Evolutionary conservation across 495 filamentous ascomycete genomes (phyloP).

Genomic region (Hypoxylon fragiforme): DNA sequence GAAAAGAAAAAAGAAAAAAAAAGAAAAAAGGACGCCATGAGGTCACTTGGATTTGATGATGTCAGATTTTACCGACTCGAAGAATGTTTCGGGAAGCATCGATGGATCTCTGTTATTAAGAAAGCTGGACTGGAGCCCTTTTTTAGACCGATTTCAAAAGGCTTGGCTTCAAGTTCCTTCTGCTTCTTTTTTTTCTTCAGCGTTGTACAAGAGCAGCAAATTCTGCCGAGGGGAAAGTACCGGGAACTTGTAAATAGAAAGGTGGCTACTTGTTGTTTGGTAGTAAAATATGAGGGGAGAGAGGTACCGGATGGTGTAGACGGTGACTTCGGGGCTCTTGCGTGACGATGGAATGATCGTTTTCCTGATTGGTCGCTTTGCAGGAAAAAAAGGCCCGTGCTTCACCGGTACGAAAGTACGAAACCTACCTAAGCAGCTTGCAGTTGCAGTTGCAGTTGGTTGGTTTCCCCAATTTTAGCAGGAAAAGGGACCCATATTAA

Average conservation of each 20-base stretch:
- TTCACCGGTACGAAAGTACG: background rate
- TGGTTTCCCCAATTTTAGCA: too few relatives aligned
- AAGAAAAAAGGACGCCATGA: slow-evolving; percentile 24
- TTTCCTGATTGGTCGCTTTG: slow-evolving; percentile 3
- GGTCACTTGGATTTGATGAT: slow-evolving; percentile 36
- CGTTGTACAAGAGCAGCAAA: slow-evolving; percentile 1
- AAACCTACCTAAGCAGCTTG: too few relatives aligned
- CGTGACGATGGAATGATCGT: slow-evolving; percentile 27
- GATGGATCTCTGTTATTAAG: slow-evolving; percentile 24
- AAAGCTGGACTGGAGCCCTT: too few relatives aligned
- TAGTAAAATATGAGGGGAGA: too few relatives aligned
- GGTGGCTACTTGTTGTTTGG: slow-evolving; percentile 13
- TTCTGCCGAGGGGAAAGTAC: background rate
- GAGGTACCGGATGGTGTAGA: too few relatives aligned
- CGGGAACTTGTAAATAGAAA: too few relatives aligned
- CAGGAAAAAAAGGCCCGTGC: slow-evolving; percentile 30
- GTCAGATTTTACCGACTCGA: slow-evolving; percentile 20
- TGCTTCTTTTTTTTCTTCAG: background rate
- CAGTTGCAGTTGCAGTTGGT: too few relatives aligned
- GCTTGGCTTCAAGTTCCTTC: too few relatives aligned
- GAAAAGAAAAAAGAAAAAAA: background rate
- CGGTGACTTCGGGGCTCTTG: slow-evolving; percentile 1
- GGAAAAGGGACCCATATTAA: too few relatives aligned
- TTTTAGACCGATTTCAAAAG: too few relatives aligned
- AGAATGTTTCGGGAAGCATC: slow-evolving; percentile 27